Base-by-base conservation (phyloP, 164 flowering plant genomes). In the Taxillus chinensis region DNA sequence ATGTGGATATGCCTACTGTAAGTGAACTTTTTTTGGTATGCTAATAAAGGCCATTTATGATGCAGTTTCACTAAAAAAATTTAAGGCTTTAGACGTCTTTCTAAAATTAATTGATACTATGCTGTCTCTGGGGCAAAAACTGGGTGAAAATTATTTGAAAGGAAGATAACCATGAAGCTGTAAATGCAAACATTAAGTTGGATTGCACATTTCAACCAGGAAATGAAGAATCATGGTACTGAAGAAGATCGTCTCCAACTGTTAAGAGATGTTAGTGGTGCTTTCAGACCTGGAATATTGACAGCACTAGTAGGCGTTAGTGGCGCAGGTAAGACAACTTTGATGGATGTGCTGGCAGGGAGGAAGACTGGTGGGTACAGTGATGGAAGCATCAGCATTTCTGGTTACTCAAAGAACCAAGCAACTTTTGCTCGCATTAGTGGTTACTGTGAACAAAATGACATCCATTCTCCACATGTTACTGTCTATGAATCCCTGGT, bases 401-500 rank as follows among this genome's bases (percentile, higher is more conserved):
- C 59, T 9, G 59, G 59, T 38, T 57, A 57, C n/a, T 41, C 59
- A 40, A 57, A 57, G 15, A 57, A 57, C 15, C 59, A 57, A 40
- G 59, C 59, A 38, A 57, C 59, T 9, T 57, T 57, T 40, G 59
- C 59, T 40, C 59, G 59, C 10, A 11, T 57, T 40, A 57, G 82
- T 60, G 61, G 61, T 16, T 79, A 79, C 41, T 79, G 83, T 57
- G 82, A 79, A 60, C 82, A 79, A 60, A 76, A 69, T 57, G 82
- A 79, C 73, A 79, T 79, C 51, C 82, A 79, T 68, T 73, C 85
- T 37, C 85, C 85, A 2, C 57, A 79, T 68, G 82, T 82, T 39
- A 82, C 86, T 7, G 81, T 80, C 15, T 77, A 80, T 61, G 86
- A 82, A 61, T 82, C 86, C 50, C 71, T 82, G 7, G 48, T 83